Percentiles rank a stretch among this genome's conserved stretches.
Evolutionary conservation across 2,329 filamentous ascomycete species (phyloP).

Genomic region (Colletotrichum karsti): DNA sequence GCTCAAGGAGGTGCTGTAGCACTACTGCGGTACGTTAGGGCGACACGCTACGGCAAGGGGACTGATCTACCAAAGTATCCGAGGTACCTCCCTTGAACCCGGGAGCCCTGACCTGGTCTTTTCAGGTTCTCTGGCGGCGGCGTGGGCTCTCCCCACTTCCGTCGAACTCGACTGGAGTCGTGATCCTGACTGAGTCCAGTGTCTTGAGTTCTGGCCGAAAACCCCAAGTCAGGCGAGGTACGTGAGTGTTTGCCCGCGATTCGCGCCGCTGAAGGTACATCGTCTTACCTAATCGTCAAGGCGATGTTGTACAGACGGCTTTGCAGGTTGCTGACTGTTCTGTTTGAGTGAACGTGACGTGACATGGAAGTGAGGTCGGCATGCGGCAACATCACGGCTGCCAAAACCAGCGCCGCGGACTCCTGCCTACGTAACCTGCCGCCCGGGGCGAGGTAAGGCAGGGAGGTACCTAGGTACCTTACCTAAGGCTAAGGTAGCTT

Average conservation of each 20-base stretch:
- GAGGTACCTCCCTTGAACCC: conserved; percentile 20
- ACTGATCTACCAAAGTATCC: conserved; percentile 21
- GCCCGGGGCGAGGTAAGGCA: no score
- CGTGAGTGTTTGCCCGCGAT: background rate
- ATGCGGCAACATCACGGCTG: background rate
- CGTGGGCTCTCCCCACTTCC: conserved; percentile 24
- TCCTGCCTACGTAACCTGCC: background rate
- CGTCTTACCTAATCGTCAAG: no score
- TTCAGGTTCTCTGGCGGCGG: conserved; percentile 13
- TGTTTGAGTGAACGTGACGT: no score
- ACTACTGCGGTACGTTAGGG: background rate
- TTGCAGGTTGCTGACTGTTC: background rate
- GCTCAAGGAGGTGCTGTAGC: background rate
- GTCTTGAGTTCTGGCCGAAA: background rate
- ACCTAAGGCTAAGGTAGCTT: no score
- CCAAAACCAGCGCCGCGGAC: background rate
- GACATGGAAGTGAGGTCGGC: background rate
- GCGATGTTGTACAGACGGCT: no score
- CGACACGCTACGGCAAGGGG: conserved; percentile 1
- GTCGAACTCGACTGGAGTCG: conserved; percentile 16
- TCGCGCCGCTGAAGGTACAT: background rate
- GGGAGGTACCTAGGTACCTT: background rate
- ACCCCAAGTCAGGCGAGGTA: conserved; percentile 18
- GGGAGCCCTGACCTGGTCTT: conserved; percentile 27
- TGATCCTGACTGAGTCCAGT: conserved; percentile 8